phyloP scores from a whole-genome alignment of 805 yeast species.

The Metschnikowia shivogae region DNA sequence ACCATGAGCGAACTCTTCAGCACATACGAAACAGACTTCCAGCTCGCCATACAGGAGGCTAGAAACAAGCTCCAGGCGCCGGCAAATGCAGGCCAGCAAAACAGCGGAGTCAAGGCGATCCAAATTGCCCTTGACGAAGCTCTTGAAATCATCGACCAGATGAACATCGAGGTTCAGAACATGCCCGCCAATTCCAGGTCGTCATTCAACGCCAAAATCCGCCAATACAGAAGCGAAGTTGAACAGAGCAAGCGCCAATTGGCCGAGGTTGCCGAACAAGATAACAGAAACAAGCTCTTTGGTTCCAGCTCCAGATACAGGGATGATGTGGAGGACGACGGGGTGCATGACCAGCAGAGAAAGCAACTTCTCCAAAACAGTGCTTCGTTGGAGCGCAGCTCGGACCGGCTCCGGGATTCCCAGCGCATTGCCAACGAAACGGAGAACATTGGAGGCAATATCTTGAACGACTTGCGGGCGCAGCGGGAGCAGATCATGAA shows the following conservation, averaged over 20 bases:
- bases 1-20: conserved; percentile 51
- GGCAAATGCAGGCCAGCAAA: conserved; percentile 50
- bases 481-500: conserved; percentile 90
- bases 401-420: conserved; percentile 80
- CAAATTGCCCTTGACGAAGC: conserved; percentile 77
- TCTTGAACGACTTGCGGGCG: conserved; percentile 80
- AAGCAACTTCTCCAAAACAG: conserved; percentile 75
- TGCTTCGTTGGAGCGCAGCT: conserved; percentile 74
- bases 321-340: conserved; percentile 27
- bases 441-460: conserved; percentile 86
- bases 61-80: conserved; percentile 55
- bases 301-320: conserved; percentile 44
- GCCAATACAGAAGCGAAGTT: conserved; percentile 61
- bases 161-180: conserved; percentile 81
- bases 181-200: conserved; percentile 74
- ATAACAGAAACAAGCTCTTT: conserved; percentile 69
- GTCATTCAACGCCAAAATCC: conserved; percentile 65
- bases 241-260: conserved; percentile 55
- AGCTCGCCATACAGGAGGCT: conserved; percentile 66
- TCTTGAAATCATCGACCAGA: conserved; percentile 76
- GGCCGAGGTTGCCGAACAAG: conserved; percentile 58
- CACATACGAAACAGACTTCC: conserved; percentile 68
- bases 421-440: conserved; percentile 91
- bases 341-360: conserved; percentile 59
- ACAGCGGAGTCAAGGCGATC: conserved; percentile 51